These are phyloP conservation scores for Fraxinus angustifolia DNA, from an alignment of 305 asterid genomes.

Conservation along the genomic window DNA sequence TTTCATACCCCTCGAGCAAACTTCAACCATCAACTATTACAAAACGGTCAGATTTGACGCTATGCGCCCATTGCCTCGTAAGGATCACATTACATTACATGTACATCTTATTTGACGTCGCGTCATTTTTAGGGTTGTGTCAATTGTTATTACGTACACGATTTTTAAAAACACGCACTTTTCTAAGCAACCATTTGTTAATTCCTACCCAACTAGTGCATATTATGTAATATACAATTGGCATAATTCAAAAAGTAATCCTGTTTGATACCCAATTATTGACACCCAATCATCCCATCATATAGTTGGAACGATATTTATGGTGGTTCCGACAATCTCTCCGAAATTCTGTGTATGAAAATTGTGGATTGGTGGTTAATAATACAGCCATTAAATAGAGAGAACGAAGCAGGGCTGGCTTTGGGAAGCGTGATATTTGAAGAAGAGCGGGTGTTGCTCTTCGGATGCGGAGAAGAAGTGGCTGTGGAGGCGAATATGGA, in stretches of 20 bases:
- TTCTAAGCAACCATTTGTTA: too few species aligned
- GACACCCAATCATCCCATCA: neutral
- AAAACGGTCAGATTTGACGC: too few species aligned
- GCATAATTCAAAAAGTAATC: too few species aligned
- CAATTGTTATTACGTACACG: too few species aligned
- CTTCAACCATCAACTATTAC: neutral
- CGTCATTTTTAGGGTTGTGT: too few species aligned
- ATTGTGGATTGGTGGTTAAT: neutral
- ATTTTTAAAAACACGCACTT: too few species aligned
- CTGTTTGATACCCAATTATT: neutral
- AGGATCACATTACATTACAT: too few species aligned
- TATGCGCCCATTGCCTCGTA: too few species aligned
- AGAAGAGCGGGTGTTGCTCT: slow-evolving; percentile 24
- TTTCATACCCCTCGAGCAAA: neutral
- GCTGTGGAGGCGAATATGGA: slow-evolving; percentile 29
- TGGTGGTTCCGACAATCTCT: neutral
- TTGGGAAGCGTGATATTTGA: neutral
- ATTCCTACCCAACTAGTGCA: too few species aligned
- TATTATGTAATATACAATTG: too few species aligned
- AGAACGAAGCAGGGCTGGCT: slow-evolving; percentile 23
- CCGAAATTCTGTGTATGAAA: neutral
- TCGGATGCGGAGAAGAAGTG: slow-evolving; percentile 14
- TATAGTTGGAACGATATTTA: neutral
- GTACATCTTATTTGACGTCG: too few species aligned
- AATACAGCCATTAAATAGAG: neutral